These are phyloP conservation scores for Pseudonitzschia pungens DNA, from an alignment of 108 stramenopile species.

Conservation along the genomic window DNA sequence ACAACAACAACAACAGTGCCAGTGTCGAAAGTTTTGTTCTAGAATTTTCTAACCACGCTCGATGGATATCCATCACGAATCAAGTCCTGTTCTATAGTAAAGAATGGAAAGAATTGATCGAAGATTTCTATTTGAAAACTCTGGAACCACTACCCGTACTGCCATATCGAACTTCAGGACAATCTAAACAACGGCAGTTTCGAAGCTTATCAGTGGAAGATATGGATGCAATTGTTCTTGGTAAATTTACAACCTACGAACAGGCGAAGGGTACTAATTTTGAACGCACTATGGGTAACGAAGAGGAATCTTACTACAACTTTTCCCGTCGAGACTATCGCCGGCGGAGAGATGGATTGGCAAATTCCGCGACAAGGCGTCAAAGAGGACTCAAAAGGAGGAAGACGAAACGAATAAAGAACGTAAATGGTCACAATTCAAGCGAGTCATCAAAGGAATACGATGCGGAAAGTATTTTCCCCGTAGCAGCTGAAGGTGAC, in stretches of 20 bases:
- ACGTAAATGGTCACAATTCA: background rate
- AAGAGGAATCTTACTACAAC: conserved; percentile 10
- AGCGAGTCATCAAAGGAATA: background rate
- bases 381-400: background rate
- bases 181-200: background rate
- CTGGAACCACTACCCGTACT: background rate
- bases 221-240: conserved; percentile 30
- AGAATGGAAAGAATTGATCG: conserved; percentile 15
- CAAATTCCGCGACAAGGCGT: background rate
- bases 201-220: background rate
- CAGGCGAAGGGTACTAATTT: conserved; percentile 26
- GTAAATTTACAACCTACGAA: conserved; percentile 26
- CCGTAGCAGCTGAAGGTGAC: no score
- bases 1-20: background rate
- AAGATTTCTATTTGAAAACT: conserved; percentile 14
- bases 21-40: conserved; percentile 14
- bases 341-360: background rate
- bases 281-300: conserved; percentile 25
- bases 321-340: no score
- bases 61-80: conserved; percentile 28
- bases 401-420: background rate
- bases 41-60: conserved; percentile 26
- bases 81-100: conserved; percentile 23
- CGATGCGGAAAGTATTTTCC: no score
- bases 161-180: background rate